Percentiles rank a stretch among this genome's conserved stretches.
Evolutionary conservation across 108 stramenopile genomes (phyloP).

Genomic region (Pelagomonas calceolata): DNA sequence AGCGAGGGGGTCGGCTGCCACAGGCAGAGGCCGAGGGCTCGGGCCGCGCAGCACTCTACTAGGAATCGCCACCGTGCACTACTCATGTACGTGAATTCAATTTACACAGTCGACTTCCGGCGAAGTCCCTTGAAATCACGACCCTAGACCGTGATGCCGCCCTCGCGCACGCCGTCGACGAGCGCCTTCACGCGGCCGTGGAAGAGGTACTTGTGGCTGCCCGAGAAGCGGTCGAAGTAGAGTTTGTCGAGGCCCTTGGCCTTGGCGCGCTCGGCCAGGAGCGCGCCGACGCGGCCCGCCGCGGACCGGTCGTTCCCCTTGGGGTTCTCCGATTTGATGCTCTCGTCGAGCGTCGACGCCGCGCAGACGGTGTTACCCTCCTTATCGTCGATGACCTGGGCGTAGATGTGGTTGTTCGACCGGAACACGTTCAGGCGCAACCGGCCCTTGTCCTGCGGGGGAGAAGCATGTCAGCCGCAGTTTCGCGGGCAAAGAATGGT

Average conservation of each 20-base stretch:
- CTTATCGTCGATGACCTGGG: not conserved
- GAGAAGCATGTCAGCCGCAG: too few species aligned
- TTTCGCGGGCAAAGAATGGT: too few species aligned
- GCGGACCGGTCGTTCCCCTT: not conserved
- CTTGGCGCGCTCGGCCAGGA: not conserved
- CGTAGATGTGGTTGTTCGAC: constrained; percentile 1
- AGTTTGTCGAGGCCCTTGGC: not conserved
- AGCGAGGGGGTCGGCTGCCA: too few species aligned
- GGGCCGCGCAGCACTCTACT: too few species aligned
- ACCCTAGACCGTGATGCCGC: not conserved
- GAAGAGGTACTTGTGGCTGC: not conserved
- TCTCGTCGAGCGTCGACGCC: not conserved
- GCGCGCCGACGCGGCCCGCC: not conserved
- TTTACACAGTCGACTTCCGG: too few species aligned
- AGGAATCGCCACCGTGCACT: too few species aligned
- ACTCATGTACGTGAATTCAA: too few species aligned
- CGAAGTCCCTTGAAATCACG: too few species aligned
- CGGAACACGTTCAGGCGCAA: not conserved
- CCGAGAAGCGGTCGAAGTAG: not conserved
- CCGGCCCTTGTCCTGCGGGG: not conserved
- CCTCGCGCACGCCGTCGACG: not conserved
- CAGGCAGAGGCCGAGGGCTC: too few species aligned
- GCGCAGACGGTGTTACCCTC: not conserved
- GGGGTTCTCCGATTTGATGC: not conserved
- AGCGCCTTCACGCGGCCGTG: not conserved